phyloP scores from a whole-genome alignment of 306 rosid genomes.

The Sicyos edulis region DNA sequence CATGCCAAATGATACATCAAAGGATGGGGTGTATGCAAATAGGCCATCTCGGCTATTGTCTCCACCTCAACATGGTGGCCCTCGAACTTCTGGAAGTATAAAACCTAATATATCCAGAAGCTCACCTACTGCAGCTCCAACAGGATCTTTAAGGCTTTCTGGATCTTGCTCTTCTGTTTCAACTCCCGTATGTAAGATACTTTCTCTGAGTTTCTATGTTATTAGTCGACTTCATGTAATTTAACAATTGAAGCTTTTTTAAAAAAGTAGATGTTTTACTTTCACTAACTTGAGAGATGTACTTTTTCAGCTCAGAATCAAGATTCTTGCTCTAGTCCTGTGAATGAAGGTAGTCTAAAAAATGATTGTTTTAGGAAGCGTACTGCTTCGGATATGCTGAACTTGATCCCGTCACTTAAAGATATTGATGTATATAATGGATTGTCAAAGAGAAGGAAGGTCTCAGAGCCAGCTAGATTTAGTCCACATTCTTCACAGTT shows the following conservation, averaged over 20 bases:
- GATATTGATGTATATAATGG: conserved; percentile 41
- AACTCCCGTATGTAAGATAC: conserved; percentile 79
- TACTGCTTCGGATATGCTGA: conserved; percentile 67
- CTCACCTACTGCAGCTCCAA: conserved; percentile 34
- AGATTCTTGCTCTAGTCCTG: conserved; percentile 44
- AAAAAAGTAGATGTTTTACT: not conserved
- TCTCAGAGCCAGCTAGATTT: conserved; percentile 40
- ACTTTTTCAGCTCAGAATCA: conserved; percentile 56
- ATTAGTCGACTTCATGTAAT: conserved; percentile 19
- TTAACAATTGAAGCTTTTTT: not conserved
- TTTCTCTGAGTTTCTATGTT: conserved; percentile 31
- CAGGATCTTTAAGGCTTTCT: conserved; percentile 51
- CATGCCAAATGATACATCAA: conserved; percentile 52
- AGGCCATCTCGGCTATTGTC: conserved; percentile 60
- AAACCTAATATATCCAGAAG: conserved; percentile 52
- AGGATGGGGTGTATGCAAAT: conserved; percentile 51
- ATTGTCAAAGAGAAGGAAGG: conserved; percentile 55
- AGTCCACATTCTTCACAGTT: conserved; percentile 42
- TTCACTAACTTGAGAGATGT: conserved; percentile 30
- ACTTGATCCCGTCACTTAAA: conserved; percentile 77
- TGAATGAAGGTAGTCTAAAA: conserved; percentile 44
- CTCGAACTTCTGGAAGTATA: conserved; percentile 47
- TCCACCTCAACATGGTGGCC: conserved; percentile 50
- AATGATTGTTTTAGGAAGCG: conserved; percentile 64
- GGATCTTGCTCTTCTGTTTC: conserved; percentile 57